A percentile compares a stretch with the other conserved stretches of the same genome.
phyloP scores from a whole-genome alignment of 2,329 filamentous ascomycete genomes.

The Fusarium redolens region DNA sequence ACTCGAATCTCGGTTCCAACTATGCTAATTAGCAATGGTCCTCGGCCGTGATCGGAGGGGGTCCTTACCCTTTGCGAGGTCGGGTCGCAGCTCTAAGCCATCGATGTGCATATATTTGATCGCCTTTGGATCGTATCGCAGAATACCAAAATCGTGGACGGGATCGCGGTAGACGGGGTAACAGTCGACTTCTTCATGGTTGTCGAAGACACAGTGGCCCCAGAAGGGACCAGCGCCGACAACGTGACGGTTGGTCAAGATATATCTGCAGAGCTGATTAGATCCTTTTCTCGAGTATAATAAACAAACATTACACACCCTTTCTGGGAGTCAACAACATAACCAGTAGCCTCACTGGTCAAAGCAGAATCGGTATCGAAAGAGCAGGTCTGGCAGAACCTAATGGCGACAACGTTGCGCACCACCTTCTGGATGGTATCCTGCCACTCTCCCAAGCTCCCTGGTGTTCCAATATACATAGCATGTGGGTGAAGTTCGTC shows the following conservation, averaged over 20 bases:
- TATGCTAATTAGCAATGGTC: constrained; percentile 40
- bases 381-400: constrained; percentile 97
- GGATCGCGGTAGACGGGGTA: constrained; percentile 97
- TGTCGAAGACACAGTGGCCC: constrained; percentile 98
- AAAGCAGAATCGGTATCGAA: constrained; percentile 97
- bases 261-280: constrained; percentile 64
- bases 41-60: neutral
- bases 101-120: constrained; percentile 97
- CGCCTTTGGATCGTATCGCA: constrained; percentile 93
- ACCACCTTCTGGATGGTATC: constrained; percentile 94
- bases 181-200: constrained; percentile 96
- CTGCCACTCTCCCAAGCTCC: constrained; percentile 80
- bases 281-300: neutral
- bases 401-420: constrained; percentile 96
- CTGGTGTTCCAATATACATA: constrained; percentile 53
- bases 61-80: constrained; percentile 75
- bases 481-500: constrained; percentile 53
- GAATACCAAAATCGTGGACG: constrained; percentile 97
- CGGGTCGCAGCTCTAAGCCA: constrained; percentile 82
- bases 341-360: constrained; percentile 95
- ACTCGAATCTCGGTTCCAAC: constrained; percentile 96
- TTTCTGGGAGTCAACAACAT: constrained; percentile 93
- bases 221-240: constrained; percentile 96
- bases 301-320: constrained; percentile 66
- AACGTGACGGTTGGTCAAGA: constrained; percentile 90